These are phyloP conservation scores for Phytophthora multivora DNA, from an alignment of 352 stramenopile species.

Conservation along the genomic window DNA sequence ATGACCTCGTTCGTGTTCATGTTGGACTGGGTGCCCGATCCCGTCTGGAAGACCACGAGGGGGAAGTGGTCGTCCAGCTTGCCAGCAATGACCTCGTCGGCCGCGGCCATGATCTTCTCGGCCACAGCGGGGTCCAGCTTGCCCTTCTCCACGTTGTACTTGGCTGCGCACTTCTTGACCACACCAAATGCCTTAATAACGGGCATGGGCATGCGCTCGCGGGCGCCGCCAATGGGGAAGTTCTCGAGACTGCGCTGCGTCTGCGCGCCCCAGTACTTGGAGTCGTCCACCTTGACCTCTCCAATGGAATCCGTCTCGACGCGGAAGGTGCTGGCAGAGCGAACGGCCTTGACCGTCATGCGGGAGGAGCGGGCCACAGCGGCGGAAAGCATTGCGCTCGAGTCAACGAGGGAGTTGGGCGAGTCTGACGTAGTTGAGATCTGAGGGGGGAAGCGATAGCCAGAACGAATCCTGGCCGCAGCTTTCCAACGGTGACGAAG, in stretches of 20 bases:
- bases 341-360: slow-evolving; percentile 37
- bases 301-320: slow-evolving; percentile 84
- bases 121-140: slow-evolving; percentile 82
- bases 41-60: slow-evolving; percentile 82
- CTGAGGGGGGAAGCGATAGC: slow-evolving; percentile 6
- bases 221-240: slow-evolving; percentile 93
- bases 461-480: slow-evolving; percentile 29
- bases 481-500: slow-evolving; percentile 10
- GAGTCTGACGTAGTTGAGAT: slow-evolving; percentile 16
- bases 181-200: slow-evolving; percentile 94
- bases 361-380: slow-evolving; percentile 32
- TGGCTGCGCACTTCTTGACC: slow-evolving; percentile 95
- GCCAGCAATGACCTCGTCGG: slow-evolving; percentile 92
- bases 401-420: not conserved
- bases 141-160: slow-evolving; percentile 91
- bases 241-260: slow-evolving; percentile 96
- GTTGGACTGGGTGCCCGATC: slow-evolving; percentile 77
- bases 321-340: slow-evolving; percentile 50
- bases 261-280: slow-evolving; percentile 93
- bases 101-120: slow-evolving; percentile 91
- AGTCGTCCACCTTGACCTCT: slow-evolving; percentile 76
- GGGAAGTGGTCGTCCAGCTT: slow-evolving; percentile 96
- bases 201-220: slow-evolving; percentile 93
- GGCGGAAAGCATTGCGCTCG: slow-evolving; percentile 33
- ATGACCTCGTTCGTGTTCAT: slow-evolving; percentile 86